phyloP scores from a whole-genome alignment of 2,329 filamentous ascomycete species.

The Colletotrichum abscissum region DNA sequence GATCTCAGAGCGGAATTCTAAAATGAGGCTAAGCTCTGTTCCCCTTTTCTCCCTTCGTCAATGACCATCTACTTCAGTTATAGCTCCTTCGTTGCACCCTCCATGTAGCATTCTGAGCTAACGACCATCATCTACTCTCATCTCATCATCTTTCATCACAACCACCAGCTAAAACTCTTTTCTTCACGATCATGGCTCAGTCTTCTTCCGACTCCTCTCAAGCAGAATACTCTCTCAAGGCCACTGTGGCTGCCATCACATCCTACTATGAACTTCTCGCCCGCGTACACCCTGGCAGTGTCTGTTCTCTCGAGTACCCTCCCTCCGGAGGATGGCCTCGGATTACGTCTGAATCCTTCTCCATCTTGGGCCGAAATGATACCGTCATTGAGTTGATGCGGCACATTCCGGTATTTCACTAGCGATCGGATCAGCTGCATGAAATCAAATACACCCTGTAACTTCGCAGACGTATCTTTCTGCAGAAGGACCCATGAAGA shows the following conservation, averaged over 20 bases:
- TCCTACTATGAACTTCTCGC: neutral
- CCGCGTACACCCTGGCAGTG: neutral
- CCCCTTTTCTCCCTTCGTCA: neutral
- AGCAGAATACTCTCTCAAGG: neutral
- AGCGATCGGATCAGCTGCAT: neutral
- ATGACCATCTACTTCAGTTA: neutral
- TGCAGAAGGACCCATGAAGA: neutral
- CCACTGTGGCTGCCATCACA: neutral
- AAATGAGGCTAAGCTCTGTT: neutral
- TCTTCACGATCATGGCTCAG: neutral
- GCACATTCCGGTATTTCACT: conserved; percentile 30
- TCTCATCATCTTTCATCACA: neutral
- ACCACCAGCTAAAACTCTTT: neutral
- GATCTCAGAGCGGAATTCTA: neutral
- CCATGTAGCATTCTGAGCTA: neutral
- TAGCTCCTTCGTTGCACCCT: neutral
- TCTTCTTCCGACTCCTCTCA: neutral
- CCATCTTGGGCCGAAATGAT: conserved; percentile 18
- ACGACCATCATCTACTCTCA: neutral
- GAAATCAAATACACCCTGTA: neutral
- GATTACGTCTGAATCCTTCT: conserved; percentile 28
- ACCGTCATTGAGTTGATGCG: conserved; percentile 32
- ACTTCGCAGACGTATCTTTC: neutral
- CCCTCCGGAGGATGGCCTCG: conserved; percentile 28
- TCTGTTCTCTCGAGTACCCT: neutral